These are phyloP conservation scores for Aphanomyces astaci DNA, from an alignment of 352 stramenopile genomes.

Conservation along the genomic window DNA sequence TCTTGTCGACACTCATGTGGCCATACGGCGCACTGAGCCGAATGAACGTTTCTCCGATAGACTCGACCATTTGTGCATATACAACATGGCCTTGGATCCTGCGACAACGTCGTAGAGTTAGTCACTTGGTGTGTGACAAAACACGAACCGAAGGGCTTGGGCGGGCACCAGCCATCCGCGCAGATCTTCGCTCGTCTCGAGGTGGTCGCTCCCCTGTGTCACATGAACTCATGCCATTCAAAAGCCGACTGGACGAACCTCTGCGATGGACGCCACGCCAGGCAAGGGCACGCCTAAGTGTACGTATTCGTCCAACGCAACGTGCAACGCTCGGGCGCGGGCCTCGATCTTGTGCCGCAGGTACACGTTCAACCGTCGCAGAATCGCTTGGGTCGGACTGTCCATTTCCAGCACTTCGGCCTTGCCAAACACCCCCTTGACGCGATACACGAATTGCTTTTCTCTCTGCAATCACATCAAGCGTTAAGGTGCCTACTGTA, in stretches of 20 bases:
- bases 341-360: conserved; percentile 10
- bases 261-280: not conserved
- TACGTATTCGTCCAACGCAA: conserved; percentile 17
- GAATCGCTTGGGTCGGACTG: not conserved
- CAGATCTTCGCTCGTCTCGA: conserved; percentile 21
- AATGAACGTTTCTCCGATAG: not conserved
- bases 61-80: not conserved
- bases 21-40: not conserved
- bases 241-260: not conserved
- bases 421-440: conserved; percentile 16
- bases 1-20: not conserved
- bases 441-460: not conserved
- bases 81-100: conserved; percentile 6
- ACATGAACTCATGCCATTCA: too few relatives aligned
- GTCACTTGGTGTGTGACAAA: not conserved
- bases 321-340: not conserved
- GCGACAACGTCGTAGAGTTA: not conserved
- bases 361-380: conserved; percentile 12
- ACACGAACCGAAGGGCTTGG: conserved; percentile 14
- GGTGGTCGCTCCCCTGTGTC: conserved; percentile 1
- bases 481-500: too few relatives aligned
- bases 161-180: conserved; percentile 14
- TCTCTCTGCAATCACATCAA: conserved; percentile 7
- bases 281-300: conserved; percentile 7
- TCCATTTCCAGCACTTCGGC: conserved; percentile 19